Percentiles rank a stretch among this genome's conserved stretches.
These are phyloP conservation scores for Kuraishia piskuri DNA, from an alignment of 805 yeast species.

Conservation along the genomic window DNA sequence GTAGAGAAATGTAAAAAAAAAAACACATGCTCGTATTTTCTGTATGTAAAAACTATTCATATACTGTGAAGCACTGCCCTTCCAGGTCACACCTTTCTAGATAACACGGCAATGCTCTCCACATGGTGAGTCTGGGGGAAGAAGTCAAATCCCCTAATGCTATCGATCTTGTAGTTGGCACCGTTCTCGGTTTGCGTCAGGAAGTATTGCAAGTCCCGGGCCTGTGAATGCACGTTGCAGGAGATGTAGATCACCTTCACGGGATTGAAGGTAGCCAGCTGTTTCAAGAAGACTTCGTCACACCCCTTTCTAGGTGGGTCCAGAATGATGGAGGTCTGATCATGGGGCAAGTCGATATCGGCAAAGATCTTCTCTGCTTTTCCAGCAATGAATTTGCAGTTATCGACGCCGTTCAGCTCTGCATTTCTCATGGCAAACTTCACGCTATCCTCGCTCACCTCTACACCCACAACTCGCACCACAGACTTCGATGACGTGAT, in stretches of 20 bases:
- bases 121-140: constrained; percentile 28
- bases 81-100: background rate
- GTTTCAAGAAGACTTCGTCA: constrained; percentile 79
- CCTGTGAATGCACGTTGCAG: constrained; percentile 97
- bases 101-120: constrained; percentile 34
- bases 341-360: constrained; percentile 65
- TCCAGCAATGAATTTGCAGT: constrained; percentile 82
- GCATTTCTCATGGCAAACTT: constrained; percentile 83
- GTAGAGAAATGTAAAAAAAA: no score
- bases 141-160: constrained; percentile 90
- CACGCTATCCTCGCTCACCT: constrained; percentile 85
- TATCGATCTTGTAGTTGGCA: constrained; percentile 57
- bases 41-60: background rate
- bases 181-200: constrained; percentile 60
- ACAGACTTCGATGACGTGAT: constrained; percentile 78
- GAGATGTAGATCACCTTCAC: constrained; percentile 88
- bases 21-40: background rate
- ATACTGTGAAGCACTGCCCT: background rate
- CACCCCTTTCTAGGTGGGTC: constrained; percentile 99
- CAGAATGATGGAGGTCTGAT: constrained; percentile 77
- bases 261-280: constrained; percentile 76
- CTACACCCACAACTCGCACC: constrained; percentile 87
- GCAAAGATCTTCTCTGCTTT: constrained; percentile 87
- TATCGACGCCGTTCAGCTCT: constrained; percentile 58
- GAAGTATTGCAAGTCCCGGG: constrained; percentile 85